Evolutionary conservation across 768 basidiomycete genomes (phyloP).

Genomic region (Gloeopeniophorella convolvens): DNA sequence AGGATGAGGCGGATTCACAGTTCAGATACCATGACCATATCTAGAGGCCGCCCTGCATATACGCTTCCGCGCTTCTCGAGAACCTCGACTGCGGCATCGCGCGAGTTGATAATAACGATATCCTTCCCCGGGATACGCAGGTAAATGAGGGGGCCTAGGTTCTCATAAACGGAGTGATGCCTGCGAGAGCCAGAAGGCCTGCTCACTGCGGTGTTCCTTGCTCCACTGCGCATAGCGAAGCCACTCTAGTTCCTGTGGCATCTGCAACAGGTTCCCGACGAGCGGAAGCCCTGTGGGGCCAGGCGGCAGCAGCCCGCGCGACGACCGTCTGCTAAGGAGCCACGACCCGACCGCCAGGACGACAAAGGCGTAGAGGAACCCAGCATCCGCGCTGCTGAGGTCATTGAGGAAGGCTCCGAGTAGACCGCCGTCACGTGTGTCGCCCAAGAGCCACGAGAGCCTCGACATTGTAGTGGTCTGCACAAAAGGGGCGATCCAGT

Average conservation of each 20-base stretch:
- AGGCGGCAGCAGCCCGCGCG: no score
- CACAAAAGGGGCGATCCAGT: no score
- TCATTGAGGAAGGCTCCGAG: no score
- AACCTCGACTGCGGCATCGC: not conserved
- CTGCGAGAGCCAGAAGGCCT: not conserved
- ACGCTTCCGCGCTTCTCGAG: not conserved
- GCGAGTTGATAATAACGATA: not conserved
- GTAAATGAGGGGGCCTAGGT: not conserved
- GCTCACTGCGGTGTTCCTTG: not conserved
- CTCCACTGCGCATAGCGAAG: not conserved
- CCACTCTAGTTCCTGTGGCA: not conserved
- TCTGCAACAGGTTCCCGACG: not conserved
- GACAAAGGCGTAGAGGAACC: no score
- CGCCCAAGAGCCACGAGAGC: no score
- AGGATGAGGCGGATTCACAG: not conserved
- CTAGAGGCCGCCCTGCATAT: not conserved
- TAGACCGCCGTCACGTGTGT: no score
- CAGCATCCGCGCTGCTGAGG: no score
- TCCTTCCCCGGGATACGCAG: not conserved
- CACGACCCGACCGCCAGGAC: no score
- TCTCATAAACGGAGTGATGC: not conserved
- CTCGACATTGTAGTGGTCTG: no score
- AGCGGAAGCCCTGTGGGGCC: not conserved
- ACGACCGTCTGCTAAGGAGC: no score
- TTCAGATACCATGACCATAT: not conserved